Percentiles rank a stretch among this genome's conserved stretches.
Conservation (phyloP, 106 monocot genomes). For the Allium cepa region DNA sequence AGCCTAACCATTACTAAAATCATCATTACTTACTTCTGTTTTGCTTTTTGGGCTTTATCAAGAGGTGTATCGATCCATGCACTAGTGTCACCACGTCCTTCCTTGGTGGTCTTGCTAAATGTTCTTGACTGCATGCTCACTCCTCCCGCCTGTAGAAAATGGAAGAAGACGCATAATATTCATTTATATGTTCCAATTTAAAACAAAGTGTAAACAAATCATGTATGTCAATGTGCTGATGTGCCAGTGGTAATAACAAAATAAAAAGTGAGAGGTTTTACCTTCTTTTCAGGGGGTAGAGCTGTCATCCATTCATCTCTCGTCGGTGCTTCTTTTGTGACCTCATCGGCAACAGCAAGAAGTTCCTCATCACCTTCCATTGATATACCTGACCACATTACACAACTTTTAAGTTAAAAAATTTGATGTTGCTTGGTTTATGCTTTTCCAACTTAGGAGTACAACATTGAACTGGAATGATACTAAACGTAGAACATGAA, state of each 20-base stretch:
- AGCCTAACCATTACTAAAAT: too few relatives aligned
- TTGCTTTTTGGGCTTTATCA: conserved; percentile 73
- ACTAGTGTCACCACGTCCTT: conserved; percentile 89
- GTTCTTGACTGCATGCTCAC: conserved; percentile 70
- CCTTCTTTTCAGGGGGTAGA: conserved; percentile 95
- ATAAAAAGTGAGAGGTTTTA: conserved; percentile 11
- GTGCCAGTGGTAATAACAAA: neutral
- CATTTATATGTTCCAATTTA: neutral
- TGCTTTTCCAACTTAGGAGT: too few relatives aligned
- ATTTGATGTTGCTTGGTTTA: too few relatives aligned
- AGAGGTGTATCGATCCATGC: conserved; percentile 84
- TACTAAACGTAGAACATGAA: too few relatives aligned
- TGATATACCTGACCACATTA: conserved; percentile 59
- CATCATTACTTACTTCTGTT: conserved; percentile 46
- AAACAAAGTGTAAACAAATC: neutral
- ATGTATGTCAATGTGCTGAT: too few relatives aligned
- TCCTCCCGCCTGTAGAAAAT: conserved; percentile 57
- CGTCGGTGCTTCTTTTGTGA: conserved; percentile 34
- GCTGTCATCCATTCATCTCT: conserved; percentile 99
- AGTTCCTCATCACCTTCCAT: conserved; percentile 94
- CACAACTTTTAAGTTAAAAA: conserved; percentile 1
- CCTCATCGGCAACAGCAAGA: conserved; percentile 27
- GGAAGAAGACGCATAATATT: neutral
- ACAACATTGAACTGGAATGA: too few relatives aligned
- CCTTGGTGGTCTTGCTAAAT: conserved; percentile 69